Conservation (phyloP, 768 basidiomycete genomes). For the Leccinum obscurum region DNA sequence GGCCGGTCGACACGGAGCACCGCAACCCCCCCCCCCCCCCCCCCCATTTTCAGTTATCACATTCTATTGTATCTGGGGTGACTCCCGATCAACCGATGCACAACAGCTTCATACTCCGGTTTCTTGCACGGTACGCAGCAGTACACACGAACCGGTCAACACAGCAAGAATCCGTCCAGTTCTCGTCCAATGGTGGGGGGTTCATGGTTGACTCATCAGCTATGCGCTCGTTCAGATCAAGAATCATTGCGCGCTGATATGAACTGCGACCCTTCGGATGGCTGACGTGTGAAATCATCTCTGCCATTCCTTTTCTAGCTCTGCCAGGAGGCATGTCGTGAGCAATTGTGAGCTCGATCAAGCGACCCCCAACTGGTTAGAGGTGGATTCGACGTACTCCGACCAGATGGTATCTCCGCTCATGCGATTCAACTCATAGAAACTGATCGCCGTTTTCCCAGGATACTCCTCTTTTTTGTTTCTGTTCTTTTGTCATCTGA, state of each 20-base stretch:
- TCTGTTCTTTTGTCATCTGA: neutral
- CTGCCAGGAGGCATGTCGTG: neutral
- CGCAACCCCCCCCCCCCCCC: conserved; percentile 7
- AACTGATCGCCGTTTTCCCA: neutral
- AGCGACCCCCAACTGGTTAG: neutral
- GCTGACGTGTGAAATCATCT: conserved; percentile 9
- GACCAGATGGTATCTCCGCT: conserved; percentile 5
- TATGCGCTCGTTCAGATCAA: neutral
- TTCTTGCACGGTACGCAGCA: conserved; percentile 17
- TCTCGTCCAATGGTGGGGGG: conserved; percentile 25
- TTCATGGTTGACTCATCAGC: conserved; percentile 20
- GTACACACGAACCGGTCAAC: conserved; percentile 19
- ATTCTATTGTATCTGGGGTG: conserved; percentile 19
- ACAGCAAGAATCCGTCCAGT: conserved; percentile 19
- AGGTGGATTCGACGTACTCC: neutral
- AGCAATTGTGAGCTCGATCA: conserved; percentile 2
- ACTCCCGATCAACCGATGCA: conserved; percentile 4
- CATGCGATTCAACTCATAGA: conserved; percentile 10
- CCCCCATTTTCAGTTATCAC: conserved; percentile 14
- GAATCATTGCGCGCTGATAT: neutral
- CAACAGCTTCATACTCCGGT: conserved; percentile 12
- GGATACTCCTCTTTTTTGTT: neutral
- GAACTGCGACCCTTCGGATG: conserved; percentile 2
- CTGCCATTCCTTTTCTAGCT: conserved; percentile 7
- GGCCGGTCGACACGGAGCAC: no score